Percentiles rank a stretch among this genome's conserved stretches.
phyloP scores from a whole-genome alignment of 1,284 basidiomycete species.

The Cryptococcus sp. region DNA sequence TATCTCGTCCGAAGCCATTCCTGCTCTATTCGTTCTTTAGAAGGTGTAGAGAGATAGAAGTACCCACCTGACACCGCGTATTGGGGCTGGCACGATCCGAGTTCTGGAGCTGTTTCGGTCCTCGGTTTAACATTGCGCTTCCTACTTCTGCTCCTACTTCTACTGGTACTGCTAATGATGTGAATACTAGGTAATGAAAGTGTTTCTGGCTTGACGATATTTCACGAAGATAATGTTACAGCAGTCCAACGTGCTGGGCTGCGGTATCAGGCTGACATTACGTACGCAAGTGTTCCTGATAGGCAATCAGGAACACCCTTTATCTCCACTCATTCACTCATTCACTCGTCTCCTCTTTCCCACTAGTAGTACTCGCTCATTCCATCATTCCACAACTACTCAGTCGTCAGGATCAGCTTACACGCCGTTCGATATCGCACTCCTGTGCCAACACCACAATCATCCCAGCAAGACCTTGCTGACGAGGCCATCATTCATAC shows the following conservation, averaged over 20 bases:
- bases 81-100: constrained; percentile 39
- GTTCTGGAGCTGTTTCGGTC: constrained; percentile 43
- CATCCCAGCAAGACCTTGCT: too few relatives aligned
- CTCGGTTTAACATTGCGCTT: constrained; percentile 29
- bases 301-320: too few relatives aligned
- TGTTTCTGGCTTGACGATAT: not conserved
- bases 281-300: not conserved
- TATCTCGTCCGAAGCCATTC: not conserved
- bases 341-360: too few relatives aligned
- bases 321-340: too few relatives aligned
- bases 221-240: not conserved
- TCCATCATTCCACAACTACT: too few relatives aligned
- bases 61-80: constrained; percentile 51
- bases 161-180: too few relatives aligned
- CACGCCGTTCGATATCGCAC: too few relatives aligned
- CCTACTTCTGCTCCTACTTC: not conserved
- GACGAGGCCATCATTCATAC: too few relatives aligned
- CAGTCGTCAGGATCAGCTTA: too few relatives aligned
- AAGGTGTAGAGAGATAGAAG: not conserved
- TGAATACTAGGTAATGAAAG: not conserved
- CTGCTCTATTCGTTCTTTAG: not conserved
- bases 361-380: too few relatives aligned
- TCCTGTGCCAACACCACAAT: too few relatives aligned
- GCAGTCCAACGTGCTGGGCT: not conserved
- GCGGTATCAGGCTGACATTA: constrained; percentile 1